Evolutionary conservation across 2,329 filamentous ascomycete genomes (phyloP).

Genomic region (Zasmidium citrigriseum): DNA sequence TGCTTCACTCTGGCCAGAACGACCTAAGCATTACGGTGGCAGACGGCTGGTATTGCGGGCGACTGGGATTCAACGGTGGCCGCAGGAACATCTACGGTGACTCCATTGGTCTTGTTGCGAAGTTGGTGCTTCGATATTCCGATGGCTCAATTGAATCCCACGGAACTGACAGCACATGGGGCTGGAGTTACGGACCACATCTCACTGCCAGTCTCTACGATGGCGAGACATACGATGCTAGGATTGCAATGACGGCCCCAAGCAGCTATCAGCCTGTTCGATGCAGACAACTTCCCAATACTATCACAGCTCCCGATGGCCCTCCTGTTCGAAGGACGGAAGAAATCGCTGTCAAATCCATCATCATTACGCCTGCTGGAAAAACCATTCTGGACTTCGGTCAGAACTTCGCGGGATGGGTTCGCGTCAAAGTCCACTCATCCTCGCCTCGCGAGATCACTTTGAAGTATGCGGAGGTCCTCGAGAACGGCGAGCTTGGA

Average conservation of each 20-base stretch:
- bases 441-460: constrained; percentile 40
- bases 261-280: constrained; percentile 28
- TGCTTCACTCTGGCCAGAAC: constrained; percentile 44
- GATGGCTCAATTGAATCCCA: constrained; percentile 35
- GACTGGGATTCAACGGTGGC: constrained; percentile 38
- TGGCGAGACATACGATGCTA: constrained; percentile 54
- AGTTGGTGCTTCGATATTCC: constrained; percentile 40
- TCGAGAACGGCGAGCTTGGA: constrained; percentile 50
- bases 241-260: constrained; percentile 32
- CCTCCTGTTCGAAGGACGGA: constrained; percentile 47
- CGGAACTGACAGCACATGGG: constrained; percentile 44
- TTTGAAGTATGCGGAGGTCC: constrained; percentile 57
- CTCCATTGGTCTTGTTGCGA: constrained; percentile 41
- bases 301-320: constrained; percentile 44
- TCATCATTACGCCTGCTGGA: constrained; percentile 42
- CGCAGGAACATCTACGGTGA: constrained; percentile 44
- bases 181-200: constrained; percentile 37
- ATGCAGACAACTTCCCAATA: constrained; percentile 32
- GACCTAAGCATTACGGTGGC: constrained; percentile 45
- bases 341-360: constrained; percentile 28
- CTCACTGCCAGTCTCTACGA: constrained; percentile 51
- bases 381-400: constrained; percentile 58
- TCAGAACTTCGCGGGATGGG: constrained; percentile 58
- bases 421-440: constrained; percentile 36
- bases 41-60: constrained; percentile 54